Evolutionary conservation across 257 asterid species (phyloP), one percentile per base, ranked within the genome.

Genomic region (Echium plantagineum): DNA sequence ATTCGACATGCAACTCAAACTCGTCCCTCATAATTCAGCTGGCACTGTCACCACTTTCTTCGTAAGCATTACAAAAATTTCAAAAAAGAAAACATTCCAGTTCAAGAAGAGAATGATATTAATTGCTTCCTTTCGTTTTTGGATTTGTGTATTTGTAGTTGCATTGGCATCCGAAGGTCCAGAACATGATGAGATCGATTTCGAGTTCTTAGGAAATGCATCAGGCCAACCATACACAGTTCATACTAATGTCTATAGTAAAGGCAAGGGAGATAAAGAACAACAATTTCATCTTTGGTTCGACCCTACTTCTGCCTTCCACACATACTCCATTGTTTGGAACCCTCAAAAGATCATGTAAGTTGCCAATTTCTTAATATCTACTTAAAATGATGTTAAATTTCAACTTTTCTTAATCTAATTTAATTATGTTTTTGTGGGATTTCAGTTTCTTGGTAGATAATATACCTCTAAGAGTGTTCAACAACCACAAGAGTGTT

Each of bases 11-110:
- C 81, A 87, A 68, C 66, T 87, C 64, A 87, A 84, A 67, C 87
- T 87, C 38, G 62, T 87, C 0, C 81, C 87, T 1, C 69, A 70
- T 2, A 73, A 87, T 66, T 87, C 94, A 0, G 96, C 91, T 15
- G 96, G 94, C 71, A 75, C 91, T 0, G 96, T 87, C 60, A 74
- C 96, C 0, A 82, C 96, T 0, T 84, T 84, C 55, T 87, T 59
- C 19, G 94, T 84, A 67, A 73, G 84, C 48, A 12, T 31, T 31
- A 31, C 38, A 31, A 31, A 31, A 31, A 7, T 35, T 6, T 35
- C 13, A 35, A 0, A 35, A 35, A 28, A n/a, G n/a, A n/a, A 35
- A 7, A 35, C 9, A 31, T 31, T 31, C 6, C 6, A 31, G 8
- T 7, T 31, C 6, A 5, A 31, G 9, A 5, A 31, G 9, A 7